phyloP scores from a whole-genome alignment of 768 basidiomycete genomes.

The Aureoboletus auriporus region DNA sequence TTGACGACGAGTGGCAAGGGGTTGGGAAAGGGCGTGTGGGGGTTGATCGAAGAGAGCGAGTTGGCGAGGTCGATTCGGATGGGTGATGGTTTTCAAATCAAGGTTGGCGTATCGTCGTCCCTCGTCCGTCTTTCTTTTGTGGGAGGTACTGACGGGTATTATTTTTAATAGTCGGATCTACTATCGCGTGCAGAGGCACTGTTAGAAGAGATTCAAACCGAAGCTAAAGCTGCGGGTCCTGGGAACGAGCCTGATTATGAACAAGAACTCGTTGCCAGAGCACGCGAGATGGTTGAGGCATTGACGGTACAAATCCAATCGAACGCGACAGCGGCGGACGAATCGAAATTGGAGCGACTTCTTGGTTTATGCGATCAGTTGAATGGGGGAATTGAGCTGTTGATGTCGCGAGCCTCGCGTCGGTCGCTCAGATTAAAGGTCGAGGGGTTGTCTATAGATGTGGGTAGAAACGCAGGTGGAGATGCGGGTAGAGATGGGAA shows the following conservation, averaged over 20 bases:
- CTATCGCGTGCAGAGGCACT: constrained; percentile 38
- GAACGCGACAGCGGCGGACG: constrained; percentile 42
- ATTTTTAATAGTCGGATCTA: constrained; percentile 4
- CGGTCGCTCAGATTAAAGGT: constrained; percentile 42
- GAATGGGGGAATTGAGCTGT: constrained; percentile 48
- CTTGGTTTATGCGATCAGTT: constrained; percentile 72
- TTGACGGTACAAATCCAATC: constrained; percentile 51
- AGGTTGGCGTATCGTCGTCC: constrained; percentile 35
- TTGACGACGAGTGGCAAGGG: constrained; percentile 44
- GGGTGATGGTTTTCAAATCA: constrained; percentile 35
- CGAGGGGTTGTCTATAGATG: constrained; percentile 23
- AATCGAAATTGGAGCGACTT: constrained; percentile 60
- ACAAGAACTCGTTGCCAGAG: constrained; percentile 42
- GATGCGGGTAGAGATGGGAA: neutral
- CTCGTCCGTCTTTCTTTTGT: neutral
- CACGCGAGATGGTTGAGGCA: constrained; percentile 49
- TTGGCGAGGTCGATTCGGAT: constrained; percentile 66
- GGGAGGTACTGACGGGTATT: neutral
- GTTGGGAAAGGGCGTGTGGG: constrained; percentile 70
- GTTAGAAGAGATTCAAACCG: constrained; percentile 36
- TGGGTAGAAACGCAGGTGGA: neutral
- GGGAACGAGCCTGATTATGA: neutral
- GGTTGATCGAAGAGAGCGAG: constrained; percentile 82
- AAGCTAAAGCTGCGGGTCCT: neutral
- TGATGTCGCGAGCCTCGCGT: constrained; percentile 36